Conservation (phyloP, 73 alveolate species). For the Urostyla sp. region DNA sequence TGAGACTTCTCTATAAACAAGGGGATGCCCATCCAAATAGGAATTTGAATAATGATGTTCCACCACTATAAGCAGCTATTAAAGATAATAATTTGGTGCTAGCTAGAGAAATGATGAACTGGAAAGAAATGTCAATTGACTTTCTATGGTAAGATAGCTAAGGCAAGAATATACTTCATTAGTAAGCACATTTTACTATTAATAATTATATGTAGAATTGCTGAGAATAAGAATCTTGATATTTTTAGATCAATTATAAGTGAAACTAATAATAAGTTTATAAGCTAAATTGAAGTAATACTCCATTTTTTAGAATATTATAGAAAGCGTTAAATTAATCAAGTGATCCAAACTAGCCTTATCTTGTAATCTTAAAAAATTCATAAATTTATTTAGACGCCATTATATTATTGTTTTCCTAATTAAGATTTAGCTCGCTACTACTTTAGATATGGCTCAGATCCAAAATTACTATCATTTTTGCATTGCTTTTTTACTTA, state of each 20-base stretch:
- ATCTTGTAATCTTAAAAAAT: too few relatives aligned
- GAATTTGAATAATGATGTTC: slow-evolving; percentile 26
- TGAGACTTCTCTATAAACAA: slow-evolving; percentile 31
- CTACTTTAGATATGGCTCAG: slow-evolving; percentile 53
- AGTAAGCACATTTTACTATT: too few relatives aligned
- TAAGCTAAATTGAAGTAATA: too few relatives aligned
- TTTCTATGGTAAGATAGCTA: slow-evolving; percentile 17
- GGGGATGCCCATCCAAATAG: slow-evolving; percentile 51
- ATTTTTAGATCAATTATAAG: slow-evolving; percentile 30
- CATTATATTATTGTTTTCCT: slow-evolving; percentile 61
- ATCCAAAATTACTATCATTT: slow-evolving; percentile 31
- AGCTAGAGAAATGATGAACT: slow-evolving; percentile 15
- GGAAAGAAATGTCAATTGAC: slow-evolving; percentile 12
- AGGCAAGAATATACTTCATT: slow-evolving; percentile 34
- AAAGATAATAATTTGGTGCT: slow-evolving; percentile 5
- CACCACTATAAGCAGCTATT: slow-evolving; percentile 25
- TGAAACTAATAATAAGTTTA: slow-evolving; percentile 39
- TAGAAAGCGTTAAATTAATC: slow-evolving; percentile 4
- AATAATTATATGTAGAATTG: not conserved
- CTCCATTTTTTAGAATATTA: too few relatives aligned
- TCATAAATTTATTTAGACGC: too few relatives aligned
- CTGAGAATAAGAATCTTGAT: slow-evolving; percentile 25
- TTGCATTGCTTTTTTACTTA: slow-evolving; percentile 28
- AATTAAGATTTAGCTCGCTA: slow-evolving; percentile 44
- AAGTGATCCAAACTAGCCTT: slow-evolving; percentile 1